Evolutionary conservation across 352 stramenopile genomes (phyloP).

Genomic region (Phytophthora multivora): DNA sequence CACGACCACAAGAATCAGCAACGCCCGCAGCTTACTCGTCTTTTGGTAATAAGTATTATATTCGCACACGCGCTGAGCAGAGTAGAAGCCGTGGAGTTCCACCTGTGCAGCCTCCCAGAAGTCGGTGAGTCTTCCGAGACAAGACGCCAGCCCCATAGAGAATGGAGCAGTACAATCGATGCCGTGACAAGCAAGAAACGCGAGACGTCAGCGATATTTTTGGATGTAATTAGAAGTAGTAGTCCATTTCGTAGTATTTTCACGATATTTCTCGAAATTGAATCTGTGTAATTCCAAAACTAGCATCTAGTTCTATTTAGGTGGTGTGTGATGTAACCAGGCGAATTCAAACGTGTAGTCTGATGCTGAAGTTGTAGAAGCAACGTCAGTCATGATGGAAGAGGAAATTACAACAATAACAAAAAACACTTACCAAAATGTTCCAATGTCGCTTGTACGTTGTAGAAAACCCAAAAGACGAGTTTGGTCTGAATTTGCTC

Average conservation of each 20-base stretch:
- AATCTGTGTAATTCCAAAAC: too few relatives aligned
- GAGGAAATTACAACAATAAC: neutral
- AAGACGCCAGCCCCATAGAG: slow-evolving; percentile 1
- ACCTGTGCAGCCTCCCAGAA: slow-evolving; percentile 15
- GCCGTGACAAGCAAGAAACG: neutral
- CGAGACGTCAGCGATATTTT: too few relatives aligned
- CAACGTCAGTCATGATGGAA: neutral
- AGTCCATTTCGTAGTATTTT: too few relatives aligned
- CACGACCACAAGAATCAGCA: slow-evolving; percentile 1
- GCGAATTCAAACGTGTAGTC: slow-evolving; percentile 43
- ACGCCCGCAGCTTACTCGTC: slow-evolving; percentile 1
- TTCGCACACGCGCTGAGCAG: slow-evolving; percentile 8
- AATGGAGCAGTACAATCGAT: neutral
- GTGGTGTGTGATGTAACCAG: slow-evolving; percentile 26
- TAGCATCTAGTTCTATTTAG: neutral
- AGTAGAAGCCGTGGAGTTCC: slow-evolving; percentile 29
- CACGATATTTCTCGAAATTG: too few relatives aligned
- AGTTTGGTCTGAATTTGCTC: slow-evolving; percentile 42
- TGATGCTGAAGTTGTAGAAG: slow-evolving; percentile 10
- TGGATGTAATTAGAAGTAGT: too few relatives aligned
- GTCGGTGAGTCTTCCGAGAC: neutral
- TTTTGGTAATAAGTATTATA: slow-evolving; percentile 3
- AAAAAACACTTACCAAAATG: slow-evolving; percentile 33
- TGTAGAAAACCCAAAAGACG: slow-evolving; percentile 48
- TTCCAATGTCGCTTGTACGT: slow-evolving; percentile 30